Base-by-base conservation (phyloP, 2,329 filamentous ascomycete species). In the Botryotinia convoluta region DNA sequence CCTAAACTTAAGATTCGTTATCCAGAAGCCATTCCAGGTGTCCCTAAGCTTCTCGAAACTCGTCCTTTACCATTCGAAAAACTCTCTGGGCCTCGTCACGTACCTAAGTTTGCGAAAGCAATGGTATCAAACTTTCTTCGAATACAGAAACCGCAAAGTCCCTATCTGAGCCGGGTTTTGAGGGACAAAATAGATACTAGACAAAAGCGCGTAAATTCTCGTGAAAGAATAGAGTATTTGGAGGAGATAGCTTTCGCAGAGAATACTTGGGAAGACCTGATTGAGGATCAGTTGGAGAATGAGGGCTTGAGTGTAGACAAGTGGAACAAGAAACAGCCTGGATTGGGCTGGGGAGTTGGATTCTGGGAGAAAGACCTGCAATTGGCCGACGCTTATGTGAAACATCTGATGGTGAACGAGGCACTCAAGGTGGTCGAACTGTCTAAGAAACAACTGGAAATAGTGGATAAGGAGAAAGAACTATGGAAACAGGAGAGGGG, bases 111-210 rank as follows among this genome's bases (percentile, higher is more conserved):
- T 1, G 83, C 87, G 45, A 85, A 87, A 6, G 85, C 89, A 3
- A 84, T 85, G 4, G 85, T 85, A 39, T 81, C 90, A 44, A 88
- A 91, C 0, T 91, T 94, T 78, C 81, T 95, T 42, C 88, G 92
- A 51, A 82, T 91, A 62, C 86, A 84, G 75, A 92, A 92, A 80
- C 90, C 90, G 7, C 91, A 94, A 80, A 87, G 90, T 3, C 79
- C 80, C 0, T 81, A 82, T n/a, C 81, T 95, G 32, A 87, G 85
- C n/a, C 83, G 86, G 14, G 85, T 91, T 26, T 78, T 95, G 3
- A 83, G 84, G 16, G 83, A 87, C 68, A 88, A 88, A 77, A 80
- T 86, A 29, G 74, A 79, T 6, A 79, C 82, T 57, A 85, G 86
- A n/a, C 81, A 84, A 61, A 79, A 80, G 62, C 82, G 85, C 26